A percentile compares a stretch with the other conserved stretches of the same genome.
These are phyloP conservation scores for Pleurotus platypus DNA, from an alignment of 768 basidiomycete species.

Conservation along the genomic window DNA sequence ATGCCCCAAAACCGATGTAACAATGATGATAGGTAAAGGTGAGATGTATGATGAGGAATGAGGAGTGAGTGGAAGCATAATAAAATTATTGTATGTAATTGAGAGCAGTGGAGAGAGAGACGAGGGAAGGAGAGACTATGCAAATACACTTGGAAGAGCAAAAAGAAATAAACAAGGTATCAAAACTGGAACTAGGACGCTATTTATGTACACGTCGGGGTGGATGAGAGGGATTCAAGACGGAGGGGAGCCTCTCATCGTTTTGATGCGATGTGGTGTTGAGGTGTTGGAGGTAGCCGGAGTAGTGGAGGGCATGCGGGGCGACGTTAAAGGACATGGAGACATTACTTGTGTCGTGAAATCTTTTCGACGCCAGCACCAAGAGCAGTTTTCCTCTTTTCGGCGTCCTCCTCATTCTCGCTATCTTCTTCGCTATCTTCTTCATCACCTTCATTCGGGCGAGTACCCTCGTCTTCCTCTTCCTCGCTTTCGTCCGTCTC, in stretches of 20 bases:
- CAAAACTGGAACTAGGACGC: too few relatives aligned
- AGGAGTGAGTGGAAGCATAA: not conserved
- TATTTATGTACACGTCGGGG: too few relatives aligned
- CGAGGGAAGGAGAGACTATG: not conserved
- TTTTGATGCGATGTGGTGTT: not conserved
- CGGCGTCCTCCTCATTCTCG: conserved; percentile 26
- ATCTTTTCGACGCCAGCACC: conserved; percentile 52
- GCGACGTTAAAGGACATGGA: not conserved
- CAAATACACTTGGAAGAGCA: too few relatives aligned
- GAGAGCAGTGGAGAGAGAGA: not conserved
- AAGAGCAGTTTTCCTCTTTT: conserved; percentile 27
- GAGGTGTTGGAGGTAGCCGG: not conserved
- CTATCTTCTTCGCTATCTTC: conserved; percentile 12
- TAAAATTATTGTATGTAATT: not conserved
- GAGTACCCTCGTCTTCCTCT: conserved; percentile 14
- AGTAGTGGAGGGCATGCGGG: not conserved
- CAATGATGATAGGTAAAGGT: not conserved
- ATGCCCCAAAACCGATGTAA: not conserved
- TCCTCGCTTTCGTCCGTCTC: conserved; percentile 17
- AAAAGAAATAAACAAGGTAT: too few relatives aligned
- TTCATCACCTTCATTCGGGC: not conserved
- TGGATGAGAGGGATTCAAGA: too few relatives aligned
- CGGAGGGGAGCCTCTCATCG: too few relatives aligned
- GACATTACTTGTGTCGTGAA: conserved; percentile 31
- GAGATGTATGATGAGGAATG: not conserved